phyloP scores from a whole-genome alignment of 805 yeast species.

The Candida easanensis region DNA sequence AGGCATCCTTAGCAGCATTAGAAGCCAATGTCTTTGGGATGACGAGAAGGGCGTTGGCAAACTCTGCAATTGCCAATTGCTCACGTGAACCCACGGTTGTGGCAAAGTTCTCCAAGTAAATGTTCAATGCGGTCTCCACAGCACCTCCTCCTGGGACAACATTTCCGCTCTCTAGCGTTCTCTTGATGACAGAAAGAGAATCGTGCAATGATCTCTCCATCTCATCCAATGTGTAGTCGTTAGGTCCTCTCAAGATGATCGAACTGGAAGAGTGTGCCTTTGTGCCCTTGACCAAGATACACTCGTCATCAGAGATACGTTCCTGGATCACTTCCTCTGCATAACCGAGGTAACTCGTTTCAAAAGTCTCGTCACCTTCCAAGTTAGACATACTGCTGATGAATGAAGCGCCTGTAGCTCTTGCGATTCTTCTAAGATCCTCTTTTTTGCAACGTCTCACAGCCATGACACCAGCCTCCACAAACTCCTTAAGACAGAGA shows the following conservation, averaged over 20 bases:
- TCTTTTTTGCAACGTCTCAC: conserved; percentile 96
- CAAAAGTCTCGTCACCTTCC: conserved; percentile 88
- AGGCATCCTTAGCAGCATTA: conserved; percentile 96
- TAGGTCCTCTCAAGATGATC: conserved; percentile 91
- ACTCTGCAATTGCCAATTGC: conserved; percentile 96
- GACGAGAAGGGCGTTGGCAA: conserved; percentile 82
- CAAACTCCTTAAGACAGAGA: conserved; percentile 92
- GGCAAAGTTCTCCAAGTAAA: conserved; percentile 93
- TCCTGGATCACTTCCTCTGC: conserved; percentile 95
- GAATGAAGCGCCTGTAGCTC: conserved; percentile 96
- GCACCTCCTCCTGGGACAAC: conserved; percentile 99
- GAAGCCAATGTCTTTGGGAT: conserved; percentile 97
- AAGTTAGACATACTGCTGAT: conserved; percentile 84
- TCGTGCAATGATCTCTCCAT: conserved; percentile 98
- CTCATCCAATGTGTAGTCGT: conserved; percentile 93
- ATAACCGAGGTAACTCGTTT: conserved; percentile 74
- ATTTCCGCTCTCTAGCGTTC: conserved; percentile 89
- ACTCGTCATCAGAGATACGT: conserved; percentile 91
- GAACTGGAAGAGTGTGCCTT: conserved; percentile 94
- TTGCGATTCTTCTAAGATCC: conserved; percentile 92
- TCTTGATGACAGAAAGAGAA: conserved; percentile 88
- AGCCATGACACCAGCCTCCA: conserved; percentile 85
- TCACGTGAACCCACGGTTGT: conserved; percentile 97
- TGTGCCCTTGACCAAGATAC: conserved; percentile 87
- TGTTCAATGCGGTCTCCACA: conserved; percentile 93